Percentiles rank a stretch among this genome's conserved stretches.
Evolutionary conservation across 176 grass and related monocot species (phyloP).

Genomic region (Stipa capillata): DNA sequence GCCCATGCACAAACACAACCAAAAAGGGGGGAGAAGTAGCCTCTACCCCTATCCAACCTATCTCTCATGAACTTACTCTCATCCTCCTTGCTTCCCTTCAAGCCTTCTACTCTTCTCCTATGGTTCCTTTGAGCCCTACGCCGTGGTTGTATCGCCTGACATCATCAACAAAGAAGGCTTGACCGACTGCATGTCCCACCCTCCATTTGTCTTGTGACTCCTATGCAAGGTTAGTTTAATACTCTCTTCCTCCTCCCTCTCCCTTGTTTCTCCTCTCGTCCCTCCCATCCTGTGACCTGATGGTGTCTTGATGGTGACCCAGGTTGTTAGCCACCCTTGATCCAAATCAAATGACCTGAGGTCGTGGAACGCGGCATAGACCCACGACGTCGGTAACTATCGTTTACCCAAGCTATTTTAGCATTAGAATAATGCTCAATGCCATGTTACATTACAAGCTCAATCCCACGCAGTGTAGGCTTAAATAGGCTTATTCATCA

Average conservation of each 20-base stretch:
- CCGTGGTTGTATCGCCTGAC: background rate
- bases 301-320: background rate
- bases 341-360: background rate
- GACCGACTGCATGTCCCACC: background rate
- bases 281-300: background rate
- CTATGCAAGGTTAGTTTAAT: background rate
- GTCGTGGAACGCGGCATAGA: background rate
- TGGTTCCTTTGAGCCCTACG: background rate
- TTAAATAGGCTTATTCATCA: too few species aligned
- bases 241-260: background rate
- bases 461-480: background rate
- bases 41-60: background rate
- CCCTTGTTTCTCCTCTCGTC: background rate
- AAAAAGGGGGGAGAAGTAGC: background rate
- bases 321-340: background rate
- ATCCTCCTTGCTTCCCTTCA: background rate
- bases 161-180: background rate
- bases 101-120: background rate
- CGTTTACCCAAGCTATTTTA: background rate
- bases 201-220: background rate
- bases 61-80: background rate
- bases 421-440: background rate
- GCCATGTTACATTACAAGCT: background rate
- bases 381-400: background rate
- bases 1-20: background rate